Conservation (phyloP, 495 filamentous ascomycete genomes). For the Hypoxylon rickii region DNA sequence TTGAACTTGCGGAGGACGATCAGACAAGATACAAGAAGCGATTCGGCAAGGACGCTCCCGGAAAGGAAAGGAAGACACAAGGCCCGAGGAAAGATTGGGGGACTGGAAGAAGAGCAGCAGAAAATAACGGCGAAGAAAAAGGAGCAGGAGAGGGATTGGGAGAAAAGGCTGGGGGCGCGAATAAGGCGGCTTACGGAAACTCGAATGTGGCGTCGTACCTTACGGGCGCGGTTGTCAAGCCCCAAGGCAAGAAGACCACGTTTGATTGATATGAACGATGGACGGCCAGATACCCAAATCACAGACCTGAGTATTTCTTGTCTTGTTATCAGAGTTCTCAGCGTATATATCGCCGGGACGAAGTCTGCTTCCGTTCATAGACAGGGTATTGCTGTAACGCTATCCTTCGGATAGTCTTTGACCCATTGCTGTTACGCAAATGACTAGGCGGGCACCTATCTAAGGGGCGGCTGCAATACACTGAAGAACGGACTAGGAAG, state of each 20-base stretch:
- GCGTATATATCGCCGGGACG: no score
- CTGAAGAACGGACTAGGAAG: no score
- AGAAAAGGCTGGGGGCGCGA: conserved; percentile 26
- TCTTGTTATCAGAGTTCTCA: no score
- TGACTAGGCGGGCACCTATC: no score
- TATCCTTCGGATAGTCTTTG: no score
- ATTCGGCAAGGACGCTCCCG: conserved; percentile 70
- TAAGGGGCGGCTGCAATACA: no score
- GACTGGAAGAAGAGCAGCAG: conserved; percentile 14
- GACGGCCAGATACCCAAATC: no score
- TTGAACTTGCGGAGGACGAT: conserved; percentile 93
- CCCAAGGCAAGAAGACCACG: conserved; percentile 79
- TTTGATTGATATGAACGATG: conserved; percentile 62
- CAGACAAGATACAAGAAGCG: conserved; percentile 87
- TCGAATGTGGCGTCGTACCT: conserved; percentile 53
- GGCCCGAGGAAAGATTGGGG: not conserved
- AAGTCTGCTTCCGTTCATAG: no score
- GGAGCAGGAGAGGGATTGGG: conserved; percentile 23
- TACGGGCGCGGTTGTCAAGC: conserved; percentile 77
- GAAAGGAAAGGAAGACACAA: conserved; percentile 32
- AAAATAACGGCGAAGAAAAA: conserved; percentile 9
- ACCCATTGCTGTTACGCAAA: no score
- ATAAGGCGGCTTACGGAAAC: conserved; percentile 42
- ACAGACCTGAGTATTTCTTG: not conserved
- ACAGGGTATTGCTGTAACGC: no score